Percentiles rank a stretch among this genome's conserved stretches.
phyloP scores from a whole-genome alignment of 495 filamentous ascomycete species.

The Aspergillus affinis region DNA sequence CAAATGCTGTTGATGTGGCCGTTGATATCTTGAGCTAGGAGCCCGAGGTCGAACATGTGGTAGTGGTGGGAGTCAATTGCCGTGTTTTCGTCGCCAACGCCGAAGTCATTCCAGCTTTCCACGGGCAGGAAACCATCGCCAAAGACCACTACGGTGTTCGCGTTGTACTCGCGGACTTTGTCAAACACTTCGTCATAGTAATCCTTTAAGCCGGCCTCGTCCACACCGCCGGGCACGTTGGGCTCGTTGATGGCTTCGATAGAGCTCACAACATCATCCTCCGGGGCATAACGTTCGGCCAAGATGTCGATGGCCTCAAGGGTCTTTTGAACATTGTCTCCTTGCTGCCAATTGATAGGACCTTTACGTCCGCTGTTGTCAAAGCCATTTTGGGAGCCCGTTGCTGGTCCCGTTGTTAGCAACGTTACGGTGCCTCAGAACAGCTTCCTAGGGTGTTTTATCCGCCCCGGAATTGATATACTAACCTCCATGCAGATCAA shows the following conservation, averaged over 20 bases:
- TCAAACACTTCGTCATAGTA: conserved; percentile 67
- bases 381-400: conserved; percentile 80
- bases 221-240: conserved; percentile 51
- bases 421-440: not conserved
- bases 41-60: conserved; percentile 62
- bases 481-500: conserved; percentile 71
- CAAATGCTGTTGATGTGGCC: conserved; percentile 55
- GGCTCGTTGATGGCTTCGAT: conserved; percentile 78
- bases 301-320: conserved; percentile 58
- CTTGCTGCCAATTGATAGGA: conserved; percentile 62
- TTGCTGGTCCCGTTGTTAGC: conserved; percentile 47
- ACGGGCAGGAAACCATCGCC: conserved; percentile 67
- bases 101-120: conserved; percentile 71
- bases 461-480: not conserved
- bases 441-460: not conserved
- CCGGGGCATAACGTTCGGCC: conserved; percentile 54
- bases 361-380: conserved; percentile 72
- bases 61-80: conserved; percentile 72
- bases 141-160: conserved; percentile 58
- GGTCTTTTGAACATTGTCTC: conserved; percentile 55
- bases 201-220: conserved; percentile 51
- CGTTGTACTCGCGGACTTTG: conserved; percentile 48
- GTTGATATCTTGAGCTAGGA: conserved; percentile 49
- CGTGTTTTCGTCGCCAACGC: conserved; percentile 57
- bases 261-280: conserved; percentile 63